These are phyloP conservation scores for Clavispora santaluciae DNA, from an alignment of 805 yeast genomes.

Conservation along the genomic window DNA sequence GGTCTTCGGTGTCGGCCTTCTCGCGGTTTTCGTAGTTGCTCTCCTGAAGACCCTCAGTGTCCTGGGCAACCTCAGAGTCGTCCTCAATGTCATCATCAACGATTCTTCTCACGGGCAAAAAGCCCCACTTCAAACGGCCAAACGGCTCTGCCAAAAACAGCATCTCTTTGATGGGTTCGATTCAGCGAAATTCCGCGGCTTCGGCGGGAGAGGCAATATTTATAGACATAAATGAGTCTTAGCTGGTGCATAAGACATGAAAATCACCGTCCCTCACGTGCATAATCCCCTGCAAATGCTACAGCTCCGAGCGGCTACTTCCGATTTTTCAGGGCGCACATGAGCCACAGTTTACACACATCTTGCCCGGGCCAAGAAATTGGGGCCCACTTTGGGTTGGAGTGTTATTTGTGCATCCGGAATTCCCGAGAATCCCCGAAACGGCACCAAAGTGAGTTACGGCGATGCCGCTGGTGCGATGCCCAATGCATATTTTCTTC, in stretches of 20 bases:
- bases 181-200: too few species aligned
- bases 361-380: too few species aligned
- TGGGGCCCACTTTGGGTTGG: too few species aligned
- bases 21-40: constrained; percentile 7
- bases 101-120: constrained; percentile 29
- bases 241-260: background rate
- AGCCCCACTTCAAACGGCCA: constrained; percentile 28
- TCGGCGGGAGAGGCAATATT: too few species aligned
- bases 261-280: background rate
- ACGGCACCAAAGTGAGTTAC: too few species aligned
- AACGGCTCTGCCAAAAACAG: constrained; percentile 9
- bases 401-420: too few species aligned
- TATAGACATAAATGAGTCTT: too few species aligned
- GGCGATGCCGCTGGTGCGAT: too few species aligned
- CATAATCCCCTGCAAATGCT: background rate
- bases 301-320: background rate
- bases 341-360: background rate
- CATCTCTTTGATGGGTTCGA: too few species aligned
- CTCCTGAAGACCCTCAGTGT: constrained; percentile 7
- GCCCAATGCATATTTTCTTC: too few species aligned
- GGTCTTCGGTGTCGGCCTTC: constrained; percentile 1
- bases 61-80: background rate
- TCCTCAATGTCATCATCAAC: constrained; percentile 24
- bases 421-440: too few species aligned
- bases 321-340: too few species aligned